phyloP scores from a whole-genome alignment of 345 rosid species.

The Abelmoschus esculentus region DNA sequence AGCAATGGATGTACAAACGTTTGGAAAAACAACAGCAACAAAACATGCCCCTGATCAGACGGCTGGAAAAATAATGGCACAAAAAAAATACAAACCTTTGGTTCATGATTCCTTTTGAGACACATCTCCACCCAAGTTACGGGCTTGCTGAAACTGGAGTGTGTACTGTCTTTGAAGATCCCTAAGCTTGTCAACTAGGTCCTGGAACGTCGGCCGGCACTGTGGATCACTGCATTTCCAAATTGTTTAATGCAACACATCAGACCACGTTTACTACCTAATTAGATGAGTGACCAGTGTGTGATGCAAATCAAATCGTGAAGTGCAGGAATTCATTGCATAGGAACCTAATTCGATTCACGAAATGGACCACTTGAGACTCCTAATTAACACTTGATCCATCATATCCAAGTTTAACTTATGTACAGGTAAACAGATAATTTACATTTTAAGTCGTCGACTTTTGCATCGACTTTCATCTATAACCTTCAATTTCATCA shows the following conservation, averaged over 20 bases:
- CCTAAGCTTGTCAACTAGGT: constrained; percentile 69
- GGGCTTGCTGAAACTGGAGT: constrained; percentile 62
- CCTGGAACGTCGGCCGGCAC: constrained; percentile 80
- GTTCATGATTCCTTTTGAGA: constrained; percentile 39
- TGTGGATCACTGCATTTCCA: constrained; percentile 54
- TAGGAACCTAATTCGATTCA: no score
- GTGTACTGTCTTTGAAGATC: constrained; percentile 65
- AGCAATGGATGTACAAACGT: background rate
- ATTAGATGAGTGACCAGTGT: no score
- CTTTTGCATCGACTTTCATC: no score
- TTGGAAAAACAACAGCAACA: no score
- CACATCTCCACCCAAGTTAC: constrained; percentile 38
- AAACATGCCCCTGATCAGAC: background rate
- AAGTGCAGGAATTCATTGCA: no score
- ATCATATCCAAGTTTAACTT: no score
- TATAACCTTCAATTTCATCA: no score
- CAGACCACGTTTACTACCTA: background rate
- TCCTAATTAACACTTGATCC: no score
- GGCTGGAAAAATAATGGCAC: background rate
- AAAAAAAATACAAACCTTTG: background rate
- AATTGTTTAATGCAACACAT: constrained; percentile 8
- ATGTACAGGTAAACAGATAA: no score
- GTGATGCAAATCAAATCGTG: no score
- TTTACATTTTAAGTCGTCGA: no score
- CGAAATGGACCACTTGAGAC: no score